Evolutionary conservation across 2,329 filamentous ascomycete genomes (phyloP).

Genomic region (Dothideomycetidae sp.): DNA sequence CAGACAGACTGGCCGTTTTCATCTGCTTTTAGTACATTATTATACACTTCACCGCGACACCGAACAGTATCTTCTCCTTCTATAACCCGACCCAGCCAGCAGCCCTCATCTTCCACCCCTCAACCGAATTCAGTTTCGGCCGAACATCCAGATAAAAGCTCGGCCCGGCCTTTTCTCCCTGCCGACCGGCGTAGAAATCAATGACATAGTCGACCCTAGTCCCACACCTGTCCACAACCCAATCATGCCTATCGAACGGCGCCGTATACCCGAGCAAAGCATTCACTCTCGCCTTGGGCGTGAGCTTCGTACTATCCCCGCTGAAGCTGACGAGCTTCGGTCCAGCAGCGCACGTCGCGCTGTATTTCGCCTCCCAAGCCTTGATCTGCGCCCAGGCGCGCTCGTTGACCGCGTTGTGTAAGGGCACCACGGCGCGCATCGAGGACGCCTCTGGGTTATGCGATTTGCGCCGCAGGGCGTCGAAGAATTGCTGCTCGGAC

Average conservation of each 20-base stretch:
- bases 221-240: slow-evolving; percentile 87
- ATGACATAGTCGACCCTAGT: slow-evolving; percentile 85
- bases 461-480: slow-evolving; percentile 85
- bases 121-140: slow-evolving; percentile 49
- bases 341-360: slow-evolving; percentile 53
- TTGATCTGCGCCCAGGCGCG: slow-evolving; percentile 86
- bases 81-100: slow-evolving; percentile 16
- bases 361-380: slow-evolving; percentile 61
- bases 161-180: slow-evolving; percentile 32
- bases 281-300: slow-evolving; percentile 71
- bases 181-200: slow-evolving; percentile 80
- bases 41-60: too few relatives aligned
- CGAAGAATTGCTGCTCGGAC: slow-evolving; percentile 94
- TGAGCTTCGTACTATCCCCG: slow-evolving; percentile 50
- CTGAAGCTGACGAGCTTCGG: slow-evolving; percentile 74
- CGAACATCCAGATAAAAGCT: slow-evolving; percentile 53
- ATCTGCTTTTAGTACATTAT: too few relatives aligned
- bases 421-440: slow-evolving; percentile 86
- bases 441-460: slow-evolving; percentile 56
- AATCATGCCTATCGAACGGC: slow-evolving; percentile 94
- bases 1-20: too few relatives aligned
- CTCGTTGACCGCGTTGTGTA: slow-evolving; percentile 98
- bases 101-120: slow-evolving; percentile 45
- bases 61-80: too few relatives aligned
- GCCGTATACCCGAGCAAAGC: slow-evolving; percentile 73